These are phyloP conservation scores for Aspergillus diversus DNA, from an alignment of 495 filamentous ascomycete species.

Conservation along the genomic window DNA sequence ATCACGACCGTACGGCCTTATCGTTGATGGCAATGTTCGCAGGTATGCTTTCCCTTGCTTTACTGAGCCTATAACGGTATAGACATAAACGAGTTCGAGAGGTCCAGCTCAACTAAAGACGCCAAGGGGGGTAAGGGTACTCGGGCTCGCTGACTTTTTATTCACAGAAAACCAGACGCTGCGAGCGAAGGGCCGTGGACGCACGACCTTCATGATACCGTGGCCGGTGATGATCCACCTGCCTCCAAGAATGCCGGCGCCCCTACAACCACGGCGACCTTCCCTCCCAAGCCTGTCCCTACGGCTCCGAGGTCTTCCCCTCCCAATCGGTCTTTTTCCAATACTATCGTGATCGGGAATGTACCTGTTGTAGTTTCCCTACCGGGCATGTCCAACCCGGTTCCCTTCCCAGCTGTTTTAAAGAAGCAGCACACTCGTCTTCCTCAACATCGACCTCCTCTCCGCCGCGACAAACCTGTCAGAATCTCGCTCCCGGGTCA, in stretches of 20 bases:
- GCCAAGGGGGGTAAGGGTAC: not conserved
- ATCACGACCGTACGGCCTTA: constrained; percentile 48
- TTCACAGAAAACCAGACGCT: constrained; percentile 66
- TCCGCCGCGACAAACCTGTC: constrained; percentile 95
- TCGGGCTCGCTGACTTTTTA: constrained; percentile 36
- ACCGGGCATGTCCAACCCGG: constrained; percentile 70
- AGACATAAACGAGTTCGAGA: not conserved
- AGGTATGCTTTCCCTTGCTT: constrained; percentile 30
- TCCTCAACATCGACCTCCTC: constrained; percentile 90
- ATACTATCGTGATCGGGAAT: constrained; percentile 70
- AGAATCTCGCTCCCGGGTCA: constrained; percentile 86
- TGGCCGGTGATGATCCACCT: constrained; percentile 54
- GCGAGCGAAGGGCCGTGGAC: constrained; percentile 82
- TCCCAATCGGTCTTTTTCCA: constrained; percentile 70
- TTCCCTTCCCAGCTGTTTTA: constrained; percentile 70
- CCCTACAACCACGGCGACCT: constrained; percentile 24
- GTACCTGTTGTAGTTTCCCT: constrained; percentile 82
- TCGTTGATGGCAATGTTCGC: constrained; percentile 52
- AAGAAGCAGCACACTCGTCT: constrained; percentile 89
- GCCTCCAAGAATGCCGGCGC: constrained; percentile 28
- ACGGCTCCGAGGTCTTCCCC: constrained; percentile 53
- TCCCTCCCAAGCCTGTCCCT: constrained; percentile 38
- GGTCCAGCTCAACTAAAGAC: not conserved
- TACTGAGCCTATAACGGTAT: not conserved
- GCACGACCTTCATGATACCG: constrained; percentile 92